Conservation (phyloP, 2,329 filamentous ascomycete genomes). For the Paracoccidioides lutzii region DNA sequence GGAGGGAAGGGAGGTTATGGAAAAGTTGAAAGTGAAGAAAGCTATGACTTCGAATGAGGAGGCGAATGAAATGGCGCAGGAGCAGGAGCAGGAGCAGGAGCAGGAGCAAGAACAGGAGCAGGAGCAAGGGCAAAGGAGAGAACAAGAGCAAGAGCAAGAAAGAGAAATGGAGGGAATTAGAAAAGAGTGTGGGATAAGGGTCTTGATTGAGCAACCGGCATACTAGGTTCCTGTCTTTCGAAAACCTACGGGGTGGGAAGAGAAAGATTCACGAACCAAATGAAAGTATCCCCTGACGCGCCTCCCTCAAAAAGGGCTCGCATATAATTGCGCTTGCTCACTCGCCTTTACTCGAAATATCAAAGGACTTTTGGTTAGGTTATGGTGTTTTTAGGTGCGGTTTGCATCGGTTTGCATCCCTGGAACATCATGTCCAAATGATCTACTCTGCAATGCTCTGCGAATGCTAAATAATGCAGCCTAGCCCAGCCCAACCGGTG, state of each 20-base stretch:
- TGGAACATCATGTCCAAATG: background rate
- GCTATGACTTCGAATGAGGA: background rate
- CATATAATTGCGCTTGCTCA: too few relatives aligned
- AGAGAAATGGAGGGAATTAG: background rate
- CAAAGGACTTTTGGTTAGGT: too few relatives aligned
- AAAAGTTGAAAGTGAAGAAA: background rate
- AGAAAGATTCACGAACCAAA: too few relatives aligned
- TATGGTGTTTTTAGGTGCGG: too few relatives aligned
- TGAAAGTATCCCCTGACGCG: too few relatives aligned
- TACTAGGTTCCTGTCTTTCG: too few relatives aligned
- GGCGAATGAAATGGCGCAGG: background rate
- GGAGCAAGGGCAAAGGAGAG: background rate
- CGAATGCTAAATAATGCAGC: background rate
- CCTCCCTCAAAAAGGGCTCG: too few relatives aligned
- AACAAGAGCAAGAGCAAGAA: background rate
- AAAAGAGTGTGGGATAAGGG: too few relatives aligned
- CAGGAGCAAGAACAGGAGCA: background rate
- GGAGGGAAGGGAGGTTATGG: slow-evolving; percentile 11
- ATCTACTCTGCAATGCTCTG: background rate
- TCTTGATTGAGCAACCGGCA: too few relatives aligned
- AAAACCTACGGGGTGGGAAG: too few relatives aligned
- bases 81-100: background rate
- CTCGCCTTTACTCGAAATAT: too few relatives aligned
- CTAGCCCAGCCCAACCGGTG: background rate
- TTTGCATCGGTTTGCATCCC: background rate